Percentiles rank a stretch among this genome's conserved stretches.
phyloP scores from a whole-genome alignment of 106 monocot genomes.

The Phalaenopsis equestris region DNA sequence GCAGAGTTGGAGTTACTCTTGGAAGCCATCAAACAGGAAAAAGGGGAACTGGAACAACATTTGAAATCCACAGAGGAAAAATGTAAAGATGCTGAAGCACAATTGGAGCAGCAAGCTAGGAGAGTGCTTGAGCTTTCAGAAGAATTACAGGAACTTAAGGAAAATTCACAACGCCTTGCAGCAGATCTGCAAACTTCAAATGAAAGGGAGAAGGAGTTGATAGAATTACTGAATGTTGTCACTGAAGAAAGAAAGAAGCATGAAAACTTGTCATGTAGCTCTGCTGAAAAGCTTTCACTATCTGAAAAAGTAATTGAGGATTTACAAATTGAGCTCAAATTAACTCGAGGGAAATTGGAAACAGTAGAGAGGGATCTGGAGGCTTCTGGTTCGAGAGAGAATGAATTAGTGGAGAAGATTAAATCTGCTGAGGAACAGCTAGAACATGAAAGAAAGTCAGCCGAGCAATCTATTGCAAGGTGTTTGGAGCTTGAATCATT shows the following conservation, averaged over 20 bases:
- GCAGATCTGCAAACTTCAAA: constrained; percentile 26
- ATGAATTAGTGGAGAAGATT: constrained; percentile 35
- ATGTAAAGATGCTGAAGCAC: constrained; percentile 23
- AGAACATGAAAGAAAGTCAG: constrained; percentile 35
- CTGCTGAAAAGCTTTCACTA: constrained; percentile 30
- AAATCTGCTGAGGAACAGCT: constrained; percentile 45
- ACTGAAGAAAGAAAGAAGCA: constrained; percentile 46
- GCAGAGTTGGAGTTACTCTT: constrained; percentile 46
- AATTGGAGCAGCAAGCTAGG: constrained; percentile 23
- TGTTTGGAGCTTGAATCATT: constrained; percentile 43
- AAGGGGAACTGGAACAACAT: constrained; percentile 28
- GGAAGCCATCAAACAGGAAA: constrained; percentile 28
- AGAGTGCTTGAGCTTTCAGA: constrained; percentile 34
- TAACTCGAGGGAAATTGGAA: constrained; percentile 28
- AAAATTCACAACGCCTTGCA: constrained; percentile 40
- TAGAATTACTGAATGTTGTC: constrained; percentile 26
- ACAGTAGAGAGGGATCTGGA: constrained; percentile 32
- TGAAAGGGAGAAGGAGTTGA: constrained; percentile 50
- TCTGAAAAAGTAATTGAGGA: constrained; percentile 30
- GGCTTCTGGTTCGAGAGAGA: constrained; percentile 42
- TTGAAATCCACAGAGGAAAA: constrained; percentile 22
- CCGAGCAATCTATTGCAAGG: constrained; percentile 44
- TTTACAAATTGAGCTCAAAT: constrained; percentile 34
- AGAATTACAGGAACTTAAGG: constrained; percentile 48
- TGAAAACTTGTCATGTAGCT: constrained; percentile 35